Percentiles rank a stretch among this genome's conserved stretches.
phyloP scores from a whole-genome alignment of 805 yeast species.

The Kodamaea laetipori region DNA sequence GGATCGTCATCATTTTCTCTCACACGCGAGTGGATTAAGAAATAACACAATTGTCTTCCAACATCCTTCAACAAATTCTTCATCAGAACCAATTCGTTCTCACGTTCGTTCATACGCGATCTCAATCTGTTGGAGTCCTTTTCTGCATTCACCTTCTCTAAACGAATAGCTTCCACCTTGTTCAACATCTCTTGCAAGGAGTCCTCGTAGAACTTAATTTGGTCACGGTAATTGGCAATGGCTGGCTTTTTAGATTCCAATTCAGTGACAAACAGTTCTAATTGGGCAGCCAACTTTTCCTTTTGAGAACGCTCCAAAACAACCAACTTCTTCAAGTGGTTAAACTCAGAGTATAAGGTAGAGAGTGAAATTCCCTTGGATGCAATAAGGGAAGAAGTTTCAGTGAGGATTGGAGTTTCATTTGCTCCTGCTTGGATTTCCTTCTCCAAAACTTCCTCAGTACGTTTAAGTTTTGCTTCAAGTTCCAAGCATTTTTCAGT shows the following conservation, averaged over 20 bases:
- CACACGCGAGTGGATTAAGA: slow-evolving; percentile 66
- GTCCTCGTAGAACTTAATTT: slow-evolving; percentile 54
- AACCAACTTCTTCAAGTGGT: slow-evolving; percentile 63
- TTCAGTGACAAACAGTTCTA: slow-evolving; percentile 72
- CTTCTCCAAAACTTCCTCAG: slow-evolving; percentile 44
- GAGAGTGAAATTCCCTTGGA: slow-evolving; percentile 60
- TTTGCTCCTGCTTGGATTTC: slow-evolving; percentile 27
- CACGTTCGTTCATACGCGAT: slow-evolving; percentile 41
- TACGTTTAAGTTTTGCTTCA: slow-evolving; percentile 39
- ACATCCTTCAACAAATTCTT: slow-evolving; percentile 67
- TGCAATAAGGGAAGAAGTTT: slow-evolving; percentile 57
- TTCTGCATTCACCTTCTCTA: slow-evolving; percentile 49
- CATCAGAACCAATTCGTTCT: slow-evolving; percentile 49
- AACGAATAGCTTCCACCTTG: slow-evolving; percentile 52
- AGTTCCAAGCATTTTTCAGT: slow-evolving; percentile 40
- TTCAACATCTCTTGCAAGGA: slow-evolving; percentile 55
- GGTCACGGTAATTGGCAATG: slow-evolving; percentile 65
- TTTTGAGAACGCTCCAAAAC: slow-evolving; percentile 71
- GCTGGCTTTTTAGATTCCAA: slow-evolving; percentile 78
- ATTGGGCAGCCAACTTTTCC: slow-evolving; percentile 65
- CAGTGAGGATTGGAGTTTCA: slow-evolving; percentile 49
- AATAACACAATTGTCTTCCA: slow-evolving; percentile 77
- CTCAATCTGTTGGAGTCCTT: slow-evolving; percentile 39
- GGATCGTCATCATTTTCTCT: slow-evolving; percentile 60
- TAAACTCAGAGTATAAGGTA: slow-evolving; percentile 64